Evolutionary conservation across 495 filamentous ascomycete genomes (phyloP).

Genomic region (Hypoxylon fragiforme): DNA sequence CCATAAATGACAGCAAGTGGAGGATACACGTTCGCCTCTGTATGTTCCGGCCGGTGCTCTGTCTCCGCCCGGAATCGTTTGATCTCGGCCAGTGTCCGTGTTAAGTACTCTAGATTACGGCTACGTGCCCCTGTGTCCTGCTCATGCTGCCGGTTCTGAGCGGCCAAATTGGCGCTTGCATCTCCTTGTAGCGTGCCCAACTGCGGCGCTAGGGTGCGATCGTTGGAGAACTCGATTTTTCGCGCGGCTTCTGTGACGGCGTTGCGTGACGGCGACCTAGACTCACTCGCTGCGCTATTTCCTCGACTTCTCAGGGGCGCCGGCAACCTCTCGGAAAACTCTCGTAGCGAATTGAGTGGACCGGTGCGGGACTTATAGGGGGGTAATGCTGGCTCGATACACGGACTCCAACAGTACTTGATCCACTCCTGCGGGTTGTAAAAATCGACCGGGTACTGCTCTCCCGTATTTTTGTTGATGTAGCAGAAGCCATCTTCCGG

Average conservation of each 20-base stretch:
- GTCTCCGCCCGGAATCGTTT: conserved; percentile 76
- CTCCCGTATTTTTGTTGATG: conserved; percentile 76
- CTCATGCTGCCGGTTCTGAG: conserved; percentile 51
- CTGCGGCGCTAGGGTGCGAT: conserved; percentile 53
- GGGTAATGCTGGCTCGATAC: conserved; percentile 65
- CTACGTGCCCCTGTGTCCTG: conserved; percentile 40
- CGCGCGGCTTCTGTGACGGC: conserved; percentile 31
- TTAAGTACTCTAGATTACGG: conserved; percentile 67
- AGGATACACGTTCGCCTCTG: conserved; percentile 72
- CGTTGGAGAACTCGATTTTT: conserved; percentile 39
- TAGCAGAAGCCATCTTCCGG: conserved; percentile 91
- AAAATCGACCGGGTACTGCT: conserved; percentile 84
- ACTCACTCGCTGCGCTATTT: conserved; percentile 33
- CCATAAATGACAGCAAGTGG: conserved; percentile 85
- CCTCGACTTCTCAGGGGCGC: conserved; percentile 35
- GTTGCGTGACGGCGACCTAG: conserved; percentile 30
- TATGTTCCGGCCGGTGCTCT: conserved; percentile 59
- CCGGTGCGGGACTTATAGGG: conserved; percentile 39
- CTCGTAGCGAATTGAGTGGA: conserved; percentile 44
- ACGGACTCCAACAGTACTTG: conserved; percentile 76
- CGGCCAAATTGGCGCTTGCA: conserved; percentile 38
- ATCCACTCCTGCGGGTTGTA: conserved; percentile 81
- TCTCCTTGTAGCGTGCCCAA: conserved; percentile 47
- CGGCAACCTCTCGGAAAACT: conserved; percentile 42
- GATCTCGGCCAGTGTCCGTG: conserved; percentile 71